phyloP scores from a whole-genome alignment of 352 stramenopile species.

The Phytopythium mirpurense region DNA sequence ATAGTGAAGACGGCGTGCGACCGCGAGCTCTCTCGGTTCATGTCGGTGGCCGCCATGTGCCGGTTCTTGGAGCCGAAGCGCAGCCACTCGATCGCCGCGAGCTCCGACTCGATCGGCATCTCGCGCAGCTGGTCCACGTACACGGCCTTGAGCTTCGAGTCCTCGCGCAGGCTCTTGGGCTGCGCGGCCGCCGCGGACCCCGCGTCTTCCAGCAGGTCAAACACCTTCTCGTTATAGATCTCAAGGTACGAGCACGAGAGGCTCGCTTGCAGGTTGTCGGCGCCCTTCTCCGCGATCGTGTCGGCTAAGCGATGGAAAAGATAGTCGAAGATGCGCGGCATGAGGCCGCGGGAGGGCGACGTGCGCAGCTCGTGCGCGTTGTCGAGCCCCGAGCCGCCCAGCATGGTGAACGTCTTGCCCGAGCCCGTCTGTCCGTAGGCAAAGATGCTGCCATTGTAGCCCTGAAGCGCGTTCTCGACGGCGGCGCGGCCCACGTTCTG shows the following conservation, averaged over 20 bases:
- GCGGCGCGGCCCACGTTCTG: constrained; percentile 62
- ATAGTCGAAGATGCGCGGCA: constrained; percentile 80
- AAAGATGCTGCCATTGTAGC: constrained; percentile 89
- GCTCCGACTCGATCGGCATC: constrained; percentile 49
- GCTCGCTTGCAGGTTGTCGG: constrained; percentile 43
- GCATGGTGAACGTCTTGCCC: constrained; percentile 89
- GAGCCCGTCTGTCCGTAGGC: constrained; percentile 87
- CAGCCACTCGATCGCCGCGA: constrained; percentile 70
- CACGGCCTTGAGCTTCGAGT: constrained; percentile 59
- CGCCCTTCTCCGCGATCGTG: constrained; percentile 27
- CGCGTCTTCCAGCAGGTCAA: constrained; percentile 73
- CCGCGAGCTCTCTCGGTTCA: constrained; percentile 96
- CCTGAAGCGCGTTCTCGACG: constrained; percentile 77
- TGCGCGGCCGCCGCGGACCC: constrained; percentile 35
- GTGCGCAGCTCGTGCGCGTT: constrained; percentile 39
- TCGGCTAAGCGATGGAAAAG: constrained; percentile 60
- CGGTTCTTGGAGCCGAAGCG: constrained; percentile 80
- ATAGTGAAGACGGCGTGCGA: constrained; percentile 98
- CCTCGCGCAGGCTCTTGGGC: constrained; percentile 70
- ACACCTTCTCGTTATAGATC: constrained; percentile 91
- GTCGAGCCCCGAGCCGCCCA: constrained; percentile 32
- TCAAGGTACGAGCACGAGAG: constrained; percentile 85
- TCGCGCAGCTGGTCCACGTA: constrained; percentile 81
- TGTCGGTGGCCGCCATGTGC: constrained; percentile 94
- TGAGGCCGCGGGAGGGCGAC: constrained; percentile 62